phyloP scores from a whole-genome alignment of 139 green algal species.

The Dunaliella sp. region DNA sequence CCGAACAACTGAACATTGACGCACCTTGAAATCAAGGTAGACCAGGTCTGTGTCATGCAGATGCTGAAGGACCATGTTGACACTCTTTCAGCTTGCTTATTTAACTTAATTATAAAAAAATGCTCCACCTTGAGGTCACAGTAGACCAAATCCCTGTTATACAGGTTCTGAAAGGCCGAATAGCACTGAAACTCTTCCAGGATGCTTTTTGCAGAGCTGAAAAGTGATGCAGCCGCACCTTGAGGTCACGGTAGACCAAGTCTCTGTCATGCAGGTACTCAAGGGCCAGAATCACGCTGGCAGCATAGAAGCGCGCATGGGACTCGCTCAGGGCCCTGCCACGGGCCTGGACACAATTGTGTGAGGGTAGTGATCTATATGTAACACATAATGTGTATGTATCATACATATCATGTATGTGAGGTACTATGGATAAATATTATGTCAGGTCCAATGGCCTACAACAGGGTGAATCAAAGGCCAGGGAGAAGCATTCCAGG shows the following conservation, averaged over 20 bases:
- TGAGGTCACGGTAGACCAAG: constrained; percentile 64
- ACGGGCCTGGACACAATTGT: background rate
- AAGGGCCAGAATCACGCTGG: constrained; percentile 76
- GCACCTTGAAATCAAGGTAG: too few relatives aligned
- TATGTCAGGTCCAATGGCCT: background rate
- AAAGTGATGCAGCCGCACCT: too few relatives aligned
- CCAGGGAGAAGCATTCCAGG: too few relatives aligned
- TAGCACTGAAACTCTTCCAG: background rate
- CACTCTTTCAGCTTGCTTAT: background rate
- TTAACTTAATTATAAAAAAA: too few relatives aligned
- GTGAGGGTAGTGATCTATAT: background rate
- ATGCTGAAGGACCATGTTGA: too few relatives aligned
- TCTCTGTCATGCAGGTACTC: constrained; percentile 81
- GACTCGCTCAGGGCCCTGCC: constrained; percentile 61
- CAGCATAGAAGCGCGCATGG: constrained; percentile 85
- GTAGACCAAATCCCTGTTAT: background rate
- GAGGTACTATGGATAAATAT: too few relatives aligned
- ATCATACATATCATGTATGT: too few relatives aligned
- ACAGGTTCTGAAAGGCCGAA: too few relatives aligned
- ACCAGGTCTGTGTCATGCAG: background rate
- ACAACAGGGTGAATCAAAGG: too few relatives aligned
- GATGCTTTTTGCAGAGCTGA: background rate
- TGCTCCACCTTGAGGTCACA: constrained; percentile 28
- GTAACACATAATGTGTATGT: too few relatives aligned
- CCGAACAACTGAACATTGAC: too few relatives aligned